Evolutionary conservation across 2,329 filamentous ascomycete species (phyloP), one percentile per base, ranked within the genome.

Genomic region (Emergomyces pasteurianus): DNA sequence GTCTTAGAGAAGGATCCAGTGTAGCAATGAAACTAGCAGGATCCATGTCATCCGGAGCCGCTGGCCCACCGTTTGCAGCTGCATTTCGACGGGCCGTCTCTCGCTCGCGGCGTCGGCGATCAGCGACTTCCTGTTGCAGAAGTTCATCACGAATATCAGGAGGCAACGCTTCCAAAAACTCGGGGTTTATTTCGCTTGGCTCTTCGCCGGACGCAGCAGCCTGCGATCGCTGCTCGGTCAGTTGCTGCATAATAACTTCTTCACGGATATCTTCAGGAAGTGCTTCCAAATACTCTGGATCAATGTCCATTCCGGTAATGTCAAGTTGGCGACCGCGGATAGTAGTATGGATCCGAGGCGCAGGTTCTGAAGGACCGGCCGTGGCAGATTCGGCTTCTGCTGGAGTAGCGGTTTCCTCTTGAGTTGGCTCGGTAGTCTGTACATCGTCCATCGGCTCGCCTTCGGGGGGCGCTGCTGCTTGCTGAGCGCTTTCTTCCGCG

Each of bases 211-310:
- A 81, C 75, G 78, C 83, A 26, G 71, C 87, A 74, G 90, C 89
- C 72, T 94, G 85, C 8, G 88, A 88, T 64, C 92, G 86, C 66
- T 92, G 84, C 65, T 90, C 86, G 58, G 89, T 90, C 64, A 96
- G 83, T 62, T 95, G 91, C 64, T 92, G 86, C 72, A 95, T 90
- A 65, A 99, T 89, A 56, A 99, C 94, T 72, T 99, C 94, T 73
- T 97, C 92, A 53, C 94, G 84, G 70, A 97, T 86, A 63, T 99
- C 95, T 67, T 99, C 94, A 0, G 94, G 94, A n/a, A 99, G 78
- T n/a, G 92, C 95, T 62, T 94, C 90, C 7, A 99, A 83, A 74
- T 96, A 99, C 61, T 95, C 92, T 18, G 88, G 84, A 71, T 99
- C 94, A 67, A 99, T 97, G 56, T 92, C 92, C 63, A 99, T 81